phyloP scores from a whole-genome alignment of 2,329 filamentous ascomycete species.

The Ceratocystis lukuohia region DNA sequence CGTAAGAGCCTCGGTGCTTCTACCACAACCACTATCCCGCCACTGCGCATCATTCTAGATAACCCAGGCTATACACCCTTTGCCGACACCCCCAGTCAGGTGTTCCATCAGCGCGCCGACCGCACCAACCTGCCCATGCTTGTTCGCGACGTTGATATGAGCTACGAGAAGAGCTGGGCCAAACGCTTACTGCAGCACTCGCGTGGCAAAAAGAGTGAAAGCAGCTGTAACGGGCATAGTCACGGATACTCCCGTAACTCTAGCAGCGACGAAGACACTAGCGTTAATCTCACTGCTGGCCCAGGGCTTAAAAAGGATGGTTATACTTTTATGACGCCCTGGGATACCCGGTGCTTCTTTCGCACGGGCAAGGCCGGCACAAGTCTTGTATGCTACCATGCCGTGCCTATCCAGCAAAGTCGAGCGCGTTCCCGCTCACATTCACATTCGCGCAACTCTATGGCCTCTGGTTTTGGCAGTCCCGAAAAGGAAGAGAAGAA shows the following conservation, averaged over 20 bases:
- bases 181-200: conserved; percentile 18
- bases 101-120: conserved; percentile 3
- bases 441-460: conserved; percentile 19
- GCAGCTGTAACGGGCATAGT: not conserved
- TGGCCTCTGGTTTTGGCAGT: conserved; percentile 10
- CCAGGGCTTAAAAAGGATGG: conserved; percentile 43
- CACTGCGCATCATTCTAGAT: conserved; percentile 17
- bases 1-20: conserved; percentile 12
- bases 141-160: conserved; percentile 44
- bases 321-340: conserved; percentile 72
- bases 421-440: conserved; percentile 18
- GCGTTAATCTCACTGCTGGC: conserved; percentile 26
- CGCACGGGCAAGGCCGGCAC: conserved; percentile 62
- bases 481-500: conserved; percentile 3
- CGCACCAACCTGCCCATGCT: conserved; percentile 24
- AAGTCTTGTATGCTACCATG: conserved; percentile 60
- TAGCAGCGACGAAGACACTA: conserved; percentile 8
- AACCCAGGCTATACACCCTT: conserved; percentile 17
- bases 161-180: conserved; percentile 34
- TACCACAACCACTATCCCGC: conserved; percentile 5
- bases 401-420: conserved; percentile 36
- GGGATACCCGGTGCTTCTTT: conserved; percentile 81
- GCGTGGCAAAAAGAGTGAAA: conserved; percentile 16
- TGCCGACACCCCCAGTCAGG: conserved; percentile 20
- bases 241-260: conserved; percentile 23